Evolutionary conservation across 495 filamentous ascomycete species (phyloP).

Genomic region (Aspergillus olivimuriae): DNA sequence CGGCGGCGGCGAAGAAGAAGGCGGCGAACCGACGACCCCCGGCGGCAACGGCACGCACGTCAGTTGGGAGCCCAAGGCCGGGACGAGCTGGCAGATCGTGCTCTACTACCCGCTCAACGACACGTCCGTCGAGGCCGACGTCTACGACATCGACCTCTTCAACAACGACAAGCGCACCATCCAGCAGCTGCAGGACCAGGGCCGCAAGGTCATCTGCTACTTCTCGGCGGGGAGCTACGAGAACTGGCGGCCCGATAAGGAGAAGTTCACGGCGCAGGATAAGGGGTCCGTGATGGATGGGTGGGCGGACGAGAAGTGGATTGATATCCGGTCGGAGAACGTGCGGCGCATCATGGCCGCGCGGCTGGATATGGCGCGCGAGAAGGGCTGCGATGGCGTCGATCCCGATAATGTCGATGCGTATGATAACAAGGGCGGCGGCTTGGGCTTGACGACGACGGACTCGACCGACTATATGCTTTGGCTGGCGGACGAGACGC

Average conservation of each 20-base stretch:
- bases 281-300: conserved; percentile 48
- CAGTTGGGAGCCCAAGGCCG: conserved; percentile 44
- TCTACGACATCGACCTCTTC: conserved; percentile 62
- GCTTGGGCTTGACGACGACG: conserved; percentile 45
- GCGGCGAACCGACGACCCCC: conserved; percentile 11
- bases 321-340: conserved; percentile 48
- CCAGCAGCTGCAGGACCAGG: conserved; percentile 35
- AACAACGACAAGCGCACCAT: conserved; percentile 41
- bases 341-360: conserved; percentile 56
- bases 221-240: conserved; percentile 65
- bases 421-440: conserved; percentile 53
- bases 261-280: conserved; percentile 44
- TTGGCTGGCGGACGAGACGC: conserved; percentile 51
- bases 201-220: conserved; percentile 64
- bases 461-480: conserved; percentile 53
- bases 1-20: conserved; percentile 14
- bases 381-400: conserved; percentile 63
- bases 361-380: conserved; percentile 48
- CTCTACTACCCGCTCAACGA: conserved; percentile 38
- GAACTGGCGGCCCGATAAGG: conserved; percentile 49
- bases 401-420: conserved; percentile 71
- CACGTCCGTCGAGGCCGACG: conserved; percentile 37
- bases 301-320: conserved; percentile 64
- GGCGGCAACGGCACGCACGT: conserved; percentile 22
- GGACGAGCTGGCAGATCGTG: conserved; percentile 51